Evolutionary conservation across 1,139 yeast species (phyloP), one percentile per base, ranked within the genome.

Genomic region (Arxiozyma heterogenica): DNA sequence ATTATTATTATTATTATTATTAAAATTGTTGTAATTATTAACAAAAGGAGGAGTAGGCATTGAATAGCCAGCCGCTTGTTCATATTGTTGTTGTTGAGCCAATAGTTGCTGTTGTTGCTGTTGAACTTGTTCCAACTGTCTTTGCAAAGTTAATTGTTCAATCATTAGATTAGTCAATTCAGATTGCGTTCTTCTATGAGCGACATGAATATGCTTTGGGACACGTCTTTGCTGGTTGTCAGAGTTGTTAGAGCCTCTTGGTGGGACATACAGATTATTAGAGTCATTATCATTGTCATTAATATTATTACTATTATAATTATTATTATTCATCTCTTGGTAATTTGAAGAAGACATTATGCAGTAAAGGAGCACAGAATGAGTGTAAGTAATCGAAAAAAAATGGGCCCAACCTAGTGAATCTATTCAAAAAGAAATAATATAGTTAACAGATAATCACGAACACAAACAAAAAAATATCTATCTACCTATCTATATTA

Each of bases 161-260:
- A 87, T 83, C 96, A 93, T 91, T 59, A 93, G 75, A 55, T 87
- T 87, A n/a, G 98, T 91, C 69, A 93, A 77, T 69, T 93, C 98
- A 61, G 93, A 83, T 25, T 97, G 97, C 4, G 97, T 86, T 58
- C 96, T 79, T 65, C 98, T 80, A 67, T 91, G 98, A 27, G 98
- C 98, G 61, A 91, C 90, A 71, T 89, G 95, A 60, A 91, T 71
- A 53, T 77, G 77, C 58, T 73, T 75, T 23, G 82, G 82, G 39
- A 61, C 64, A 55, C 73, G 73, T 57, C 70, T 71, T 18, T 25
- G 48, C 9, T 45, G 34, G 18, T 21, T 45, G 8, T 44, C 30
- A n/a, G 17, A 6, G 23, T 22, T 25, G 22, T 25, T 44, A 18
- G n/a, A 30, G 3, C 48, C 48, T 45, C 48, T 30, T 30, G 25